Percentiles rank a stretch among this genome's conserved stretches.
These are phyloP conservation scores for Pseudogymnoascus verrucosus DNA, from an alignment of 2,329 filamentous ascomycete genomes.

Conservation along the genomic window DNA sequence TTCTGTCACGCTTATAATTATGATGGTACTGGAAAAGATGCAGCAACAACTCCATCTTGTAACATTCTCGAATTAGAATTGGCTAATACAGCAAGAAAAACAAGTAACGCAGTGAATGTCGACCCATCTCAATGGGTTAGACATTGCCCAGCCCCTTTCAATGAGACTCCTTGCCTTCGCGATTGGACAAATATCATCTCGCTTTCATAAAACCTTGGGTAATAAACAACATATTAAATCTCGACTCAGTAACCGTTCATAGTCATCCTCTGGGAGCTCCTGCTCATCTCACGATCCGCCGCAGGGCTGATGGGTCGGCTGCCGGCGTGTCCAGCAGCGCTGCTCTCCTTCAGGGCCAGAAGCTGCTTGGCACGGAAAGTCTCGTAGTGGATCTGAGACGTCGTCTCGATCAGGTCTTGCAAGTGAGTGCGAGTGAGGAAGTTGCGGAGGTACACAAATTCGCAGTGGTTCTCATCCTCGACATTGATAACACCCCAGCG, in stretches of 20 bases:
- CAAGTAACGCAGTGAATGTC: conserved; percentile 25
- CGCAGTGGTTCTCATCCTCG: conserved; percentile 98
- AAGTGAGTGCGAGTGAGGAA: conserved; percentile 97
- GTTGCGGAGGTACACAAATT: conserved; percentile 97
- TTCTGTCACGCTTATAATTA: not conserved
- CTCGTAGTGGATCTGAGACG: conserved; percentile 99
- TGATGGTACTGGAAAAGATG: not conserved
- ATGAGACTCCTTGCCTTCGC: conserved; percentile 25
- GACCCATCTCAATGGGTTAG: conserved; percentile 23
- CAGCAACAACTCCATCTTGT: conserved; percentile 8
- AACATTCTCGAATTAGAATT: conserved; percentile 22
- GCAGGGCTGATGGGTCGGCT: conserved; percentile 93
- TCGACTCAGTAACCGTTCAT: conserved; percentile 89
- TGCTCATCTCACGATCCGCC: conserved; percentile 91
- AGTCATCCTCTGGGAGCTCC: conserved; percentile 92
- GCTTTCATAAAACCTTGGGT: conserved; percentile 22
- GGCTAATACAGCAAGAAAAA: conserved; percentile 31
- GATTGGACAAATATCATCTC: conserved; percentile 26
- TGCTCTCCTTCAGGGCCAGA: conserved; percentile 95
- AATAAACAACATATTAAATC: conserved; percentile 10
- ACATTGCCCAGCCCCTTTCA: conserved; percentile 24
- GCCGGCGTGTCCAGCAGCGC: conserved; percentile 63
- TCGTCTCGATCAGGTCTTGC: conserved; percentile 98
- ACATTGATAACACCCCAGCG: conserved; percentile 99
- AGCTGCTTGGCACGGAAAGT: conserved; percentile 99